Evolutionary conservation across 306 rosid genomes (phyloP).

Genomic region (Heteromeles arbutifolia): DNA sequence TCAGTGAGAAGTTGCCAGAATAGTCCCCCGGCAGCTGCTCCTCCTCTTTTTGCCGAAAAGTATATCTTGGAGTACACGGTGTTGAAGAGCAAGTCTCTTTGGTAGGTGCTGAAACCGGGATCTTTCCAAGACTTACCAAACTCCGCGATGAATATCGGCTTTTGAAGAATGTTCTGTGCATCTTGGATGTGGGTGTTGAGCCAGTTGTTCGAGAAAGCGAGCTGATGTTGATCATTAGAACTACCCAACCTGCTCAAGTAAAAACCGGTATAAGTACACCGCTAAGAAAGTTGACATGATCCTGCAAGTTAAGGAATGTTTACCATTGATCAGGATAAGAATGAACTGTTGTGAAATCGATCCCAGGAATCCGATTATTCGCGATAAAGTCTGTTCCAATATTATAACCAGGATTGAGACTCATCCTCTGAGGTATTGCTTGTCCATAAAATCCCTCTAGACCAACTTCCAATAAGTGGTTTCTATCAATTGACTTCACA

Average conservation of each 20-base stretch:
- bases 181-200: constrained; percentile 60
- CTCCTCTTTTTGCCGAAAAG: constrained; percentile 66
- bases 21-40: constrained; percentile 67
- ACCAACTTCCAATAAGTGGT: constrained; percentile 83
- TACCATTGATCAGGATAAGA: constrained; percentile 96
- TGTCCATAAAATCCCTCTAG: constrained; percentile 88
- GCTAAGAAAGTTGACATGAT: neutral
- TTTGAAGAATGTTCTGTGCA: constrained; percentile 51
- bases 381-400: constrained; percentile 82
- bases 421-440: constrained; percentile 62
- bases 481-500: constrained; percentile 81
- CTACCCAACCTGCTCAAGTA: constrained; percentile 46
- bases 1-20: constrained; percentile 88
- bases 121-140: constrained; percentile 74
- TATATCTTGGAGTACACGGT: constrained; percentile 67
- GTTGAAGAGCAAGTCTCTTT: constrained; percentile 60
- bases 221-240: constrained; percentile 48
- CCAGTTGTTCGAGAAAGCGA: constrained; percentile 75
- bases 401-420: constrained; percentile 54
- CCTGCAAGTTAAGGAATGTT: neutral
- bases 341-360: constrained; percentile 85
- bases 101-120: constrained; percentile 45
- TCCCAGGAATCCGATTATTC: constrained; percentile 50
- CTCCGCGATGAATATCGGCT: constrained; percentile 62
- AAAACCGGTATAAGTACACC: neutral